Base-by-base conservation (phyloP, 2,329 filamentous ascomycete species). In the Truncatella angustata region DNA sequence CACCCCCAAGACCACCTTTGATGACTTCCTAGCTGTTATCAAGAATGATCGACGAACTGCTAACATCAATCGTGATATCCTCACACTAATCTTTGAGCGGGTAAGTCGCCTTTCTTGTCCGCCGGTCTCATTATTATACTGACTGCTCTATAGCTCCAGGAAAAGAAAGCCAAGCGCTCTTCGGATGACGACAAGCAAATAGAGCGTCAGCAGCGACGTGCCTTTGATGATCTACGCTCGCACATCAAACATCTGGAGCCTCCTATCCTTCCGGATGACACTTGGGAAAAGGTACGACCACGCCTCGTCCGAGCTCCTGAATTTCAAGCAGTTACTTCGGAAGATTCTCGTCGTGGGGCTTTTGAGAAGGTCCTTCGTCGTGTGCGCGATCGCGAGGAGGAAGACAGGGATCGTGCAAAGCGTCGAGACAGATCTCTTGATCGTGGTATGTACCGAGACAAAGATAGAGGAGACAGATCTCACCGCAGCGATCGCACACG, bases 341-440 rank as follows among this genome's bases (percentile, higher is more conserved):
- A 99, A 58, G 91, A 96, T 49, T 79, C 88, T 56, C 88, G 92
- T 53, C 85, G 86, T 56, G 80, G 82, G 59, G 93, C 91, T 12
- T 97, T 97, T 72, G 92, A 97, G 53, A 97, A 96, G 73, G 84
- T 91, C 63, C 85, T 97, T 61, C 88, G 90, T 56, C 90, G 94
- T 47, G 76, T 97, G n/a, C 90, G 87, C 66, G 93, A 97, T 61
- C 92, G 92, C 66, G 90, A 95, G 60, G 90, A 95, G 50, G 91
- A 95, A 58, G 91, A 96, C 54, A 82, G 82, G 52, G 82, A 86
- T 53, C 78, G 80, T 56, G 73, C 77, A 48, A 78, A 80, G 54
- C 81, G 82, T 49, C 77, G 80, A 50, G 82, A 85, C 35, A 79
- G 81, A 56, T 76, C 73, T 54, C 78, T 75, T 43, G 81, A 84